Evolutionary conservation across 768 basidiomycete species (phyloP), one percentile per base, ranked within the genome.

Genomic region (Phylloporus sp.): DNA sequence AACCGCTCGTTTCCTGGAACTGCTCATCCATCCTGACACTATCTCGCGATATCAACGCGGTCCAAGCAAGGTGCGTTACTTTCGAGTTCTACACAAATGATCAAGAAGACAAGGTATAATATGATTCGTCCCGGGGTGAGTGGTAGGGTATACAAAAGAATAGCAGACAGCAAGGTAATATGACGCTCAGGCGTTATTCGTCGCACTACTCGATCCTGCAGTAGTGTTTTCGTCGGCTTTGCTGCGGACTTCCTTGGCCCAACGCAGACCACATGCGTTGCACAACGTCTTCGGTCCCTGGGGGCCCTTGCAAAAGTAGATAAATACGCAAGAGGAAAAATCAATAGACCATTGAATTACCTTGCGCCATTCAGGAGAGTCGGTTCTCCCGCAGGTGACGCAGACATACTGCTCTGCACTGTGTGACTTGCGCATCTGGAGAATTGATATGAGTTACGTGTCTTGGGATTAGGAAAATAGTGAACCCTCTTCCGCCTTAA

Each of bases 341-440:
- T 13, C 9, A 10, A 37, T 5, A 11, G n/a, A 21, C 34, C 36
- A 24, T 4, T 20, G 3, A 21, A 62, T 41, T 42, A 77, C 90
- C 77, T 92, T 94, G 57, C 95, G 79, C 95, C 95, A 99, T 69
- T 99, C 95, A 0, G 96, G 94, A 33, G 91, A 94, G 66, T 93
- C 90, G 1, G 94, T 97, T 49, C 91, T 77, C 15, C 96, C 96
- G 57, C 95, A 99, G 13, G 85, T 91, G 26, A 89, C 76, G 60
- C 93, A 97, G 10, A 94, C 90, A 61, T 91, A 80, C 59, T 86
- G 85, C 45, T 89, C 86, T 4, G 68, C 61, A 17, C 63, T 63
- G 31, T 75, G 68, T 8, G 67, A 60, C 51, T 81, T 82, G 32
- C 61, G 53, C 37, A 62, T 51, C 59, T 64, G 34, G 45, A 24